Evolutionary conservation across 2,329 filamentous ascomycete genomes (phyloP).

Genomic region (Colletotrichum simmondsii): DNA sequence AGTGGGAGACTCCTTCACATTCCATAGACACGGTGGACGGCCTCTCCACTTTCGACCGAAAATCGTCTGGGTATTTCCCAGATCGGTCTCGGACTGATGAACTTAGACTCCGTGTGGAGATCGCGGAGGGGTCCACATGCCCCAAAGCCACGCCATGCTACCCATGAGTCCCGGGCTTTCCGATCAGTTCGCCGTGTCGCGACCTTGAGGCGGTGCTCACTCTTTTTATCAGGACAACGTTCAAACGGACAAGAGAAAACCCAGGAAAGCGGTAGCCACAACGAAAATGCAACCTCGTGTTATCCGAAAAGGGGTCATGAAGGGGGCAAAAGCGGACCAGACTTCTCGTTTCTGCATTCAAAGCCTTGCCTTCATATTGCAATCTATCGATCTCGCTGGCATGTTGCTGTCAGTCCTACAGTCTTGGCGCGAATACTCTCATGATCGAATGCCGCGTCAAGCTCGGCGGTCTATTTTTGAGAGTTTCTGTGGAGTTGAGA

Average conservation of each 20-base stretch:
- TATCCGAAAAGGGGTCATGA: not conserved
- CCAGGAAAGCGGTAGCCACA: no score
- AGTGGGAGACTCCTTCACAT: not conserved
- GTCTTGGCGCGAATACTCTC: no score
- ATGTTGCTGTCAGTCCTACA: not conserved
- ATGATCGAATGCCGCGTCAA: not conserved
- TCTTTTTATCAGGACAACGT: not conserved
- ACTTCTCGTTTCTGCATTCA: not conserved
- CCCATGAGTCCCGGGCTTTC: not conserved
- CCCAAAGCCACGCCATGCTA: not conserved
- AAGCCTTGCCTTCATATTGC: not conserved
- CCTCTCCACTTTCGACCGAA: no score
- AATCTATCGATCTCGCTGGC: not conserved
- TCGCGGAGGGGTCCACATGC: not conserved
- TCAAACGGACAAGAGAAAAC: not conserved
- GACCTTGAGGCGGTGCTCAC: not conserved
- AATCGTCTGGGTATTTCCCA: not conserved
- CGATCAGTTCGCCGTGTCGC: not conserved
- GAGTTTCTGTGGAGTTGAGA: not conserved
- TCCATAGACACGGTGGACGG: not conserved
- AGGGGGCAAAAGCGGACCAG: not conserved
- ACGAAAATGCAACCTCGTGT: conserved; percentile 1
- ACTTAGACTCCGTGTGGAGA: not conserved
- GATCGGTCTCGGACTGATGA: not conserved
- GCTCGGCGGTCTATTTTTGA: not conserved